Evolutionary conservation across 371 early-diverging fungal species (phyloP).

Genomic region (Mortierella sp.): DNA sequence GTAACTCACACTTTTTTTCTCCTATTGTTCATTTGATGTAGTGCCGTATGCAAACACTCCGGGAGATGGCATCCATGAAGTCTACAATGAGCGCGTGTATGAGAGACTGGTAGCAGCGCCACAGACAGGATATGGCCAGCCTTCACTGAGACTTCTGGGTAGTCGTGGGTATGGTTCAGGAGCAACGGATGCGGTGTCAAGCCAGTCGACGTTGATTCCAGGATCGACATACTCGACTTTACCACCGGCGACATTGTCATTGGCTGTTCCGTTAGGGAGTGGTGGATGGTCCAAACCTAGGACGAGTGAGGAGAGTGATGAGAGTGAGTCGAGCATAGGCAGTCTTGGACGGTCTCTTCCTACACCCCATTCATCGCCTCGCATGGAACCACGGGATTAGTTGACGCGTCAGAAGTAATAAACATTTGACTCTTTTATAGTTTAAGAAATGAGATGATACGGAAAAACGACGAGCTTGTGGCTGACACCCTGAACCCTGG

Average conservation of each 20-base stretch:
- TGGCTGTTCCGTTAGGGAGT: slow-evolving; percentile 13
- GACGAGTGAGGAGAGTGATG: slow-evolving; percentile 32
- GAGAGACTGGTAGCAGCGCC: slow-evolving; percentile 40
- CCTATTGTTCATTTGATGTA: slow-evolving; percentile 1
- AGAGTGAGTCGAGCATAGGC: slow-evolving; percentile 37
- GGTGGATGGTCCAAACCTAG: neutral
- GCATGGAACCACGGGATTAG: slow-evolving; percentile 20
- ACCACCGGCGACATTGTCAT: neutral
- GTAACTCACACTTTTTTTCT: neutral
- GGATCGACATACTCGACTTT: neutral
- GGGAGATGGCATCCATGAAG: slow-evolving; percentile 66
- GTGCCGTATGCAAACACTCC: slow-evolving; percentile 57
- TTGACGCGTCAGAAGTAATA: neutral
- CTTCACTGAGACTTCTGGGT: neutral
- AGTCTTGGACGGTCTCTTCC: slow-evolving; percentile 49
- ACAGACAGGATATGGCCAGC: slow-evolving; percentile 6
- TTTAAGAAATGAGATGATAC: neutral
- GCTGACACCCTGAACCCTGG: neutral
- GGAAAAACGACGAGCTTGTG: neutral
- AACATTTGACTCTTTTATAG: neutral
- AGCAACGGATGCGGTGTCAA: slow-evolving; percentile 17
- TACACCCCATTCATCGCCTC: slow-evolving; percentile 42
- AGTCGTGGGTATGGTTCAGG: slow-evolving; percentile 4
- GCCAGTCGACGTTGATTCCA: slow-evolving; percentile 25
- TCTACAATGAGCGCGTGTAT: slow-evolving; percentile 63